Conservation (phyloP, 139 green algal species). For the Edaphochlamys debaryana region DNA sequence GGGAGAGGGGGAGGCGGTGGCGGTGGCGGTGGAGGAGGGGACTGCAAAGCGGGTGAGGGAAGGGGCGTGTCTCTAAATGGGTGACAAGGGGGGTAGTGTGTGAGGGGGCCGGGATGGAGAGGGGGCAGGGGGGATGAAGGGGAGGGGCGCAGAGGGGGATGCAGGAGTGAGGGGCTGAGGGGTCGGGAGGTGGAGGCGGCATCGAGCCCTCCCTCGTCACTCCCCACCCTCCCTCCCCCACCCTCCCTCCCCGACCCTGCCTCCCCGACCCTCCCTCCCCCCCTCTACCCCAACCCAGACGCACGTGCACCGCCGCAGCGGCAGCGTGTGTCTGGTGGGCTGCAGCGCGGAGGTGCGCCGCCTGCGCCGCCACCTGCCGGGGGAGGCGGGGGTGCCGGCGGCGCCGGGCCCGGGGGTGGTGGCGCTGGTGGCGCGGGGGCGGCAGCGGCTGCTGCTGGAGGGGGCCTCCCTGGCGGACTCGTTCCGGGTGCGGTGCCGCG, state of each 20-base stretch:
- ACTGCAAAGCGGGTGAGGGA: too few relatives aligned
- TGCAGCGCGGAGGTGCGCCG: conserved; percentile 27
- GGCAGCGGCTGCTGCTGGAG: conserved; percentile 37
- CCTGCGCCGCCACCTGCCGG: neutral
- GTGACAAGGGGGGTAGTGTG: too few relatives aligned
- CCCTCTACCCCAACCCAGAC: neutral
- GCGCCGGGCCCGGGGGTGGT: neutral
- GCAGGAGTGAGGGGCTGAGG: too few relatives aligned
- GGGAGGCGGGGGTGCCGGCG: neutral
- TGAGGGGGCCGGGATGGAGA: too few relatives aligned
- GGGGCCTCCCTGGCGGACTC: neutral
- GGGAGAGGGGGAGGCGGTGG: neutral
- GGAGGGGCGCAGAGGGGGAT: too few relatives aligned
- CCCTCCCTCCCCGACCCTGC: neutral
- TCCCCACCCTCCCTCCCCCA: neutral
- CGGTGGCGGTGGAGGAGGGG: too few relatives aligned
- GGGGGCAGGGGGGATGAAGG: too few relatives aligned
- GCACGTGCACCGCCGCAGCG: neutral
- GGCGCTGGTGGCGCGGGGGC: conserved; percentile 4
- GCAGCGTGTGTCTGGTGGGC: conserved; percentile 4
- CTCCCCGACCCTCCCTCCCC: neutral
- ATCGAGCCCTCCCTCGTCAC: neutral
- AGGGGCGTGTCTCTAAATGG: too few relatives aligned
- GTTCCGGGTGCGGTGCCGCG: conserved; percentile 11
- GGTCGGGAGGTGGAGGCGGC: neutral